Evolutionary conservation across 163 green algal species (phyloP).

Genomic region (Scenedesmus sp.): DNA sequence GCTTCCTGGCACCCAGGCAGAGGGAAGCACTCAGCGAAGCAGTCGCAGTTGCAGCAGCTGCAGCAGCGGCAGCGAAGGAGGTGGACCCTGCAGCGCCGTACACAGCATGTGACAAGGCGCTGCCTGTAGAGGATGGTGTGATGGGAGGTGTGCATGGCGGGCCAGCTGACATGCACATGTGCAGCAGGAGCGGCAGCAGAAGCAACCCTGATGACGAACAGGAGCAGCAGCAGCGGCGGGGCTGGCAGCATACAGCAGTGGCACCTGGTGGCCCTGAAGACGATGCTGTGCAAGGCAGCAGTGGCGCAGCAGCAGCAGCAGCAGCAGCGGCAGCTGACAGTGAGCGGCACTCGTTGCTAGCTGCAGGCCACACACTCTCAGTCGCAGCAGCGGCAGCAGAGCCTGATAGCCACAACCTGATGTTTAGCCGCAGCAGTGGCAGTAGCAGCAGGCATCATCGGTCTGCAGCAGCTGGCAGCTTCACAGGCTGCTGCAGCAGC

Average conservation of each 20-base stretch:
- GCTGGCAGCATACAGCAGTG: background rate
- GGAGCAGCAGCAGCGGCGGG: background rate
- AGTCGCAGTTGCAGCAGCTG: slow-evolving; percentile 10
- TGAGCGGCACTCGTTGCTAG: background rate
- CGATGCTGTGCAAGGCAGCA: background rate
- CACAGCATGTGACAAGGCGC: background rate
- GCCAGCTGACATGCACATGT: background rate
- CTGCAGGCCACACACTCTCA: background rate
- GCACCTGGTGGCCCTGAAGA: background rate
- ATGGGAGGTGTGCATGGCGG: background rate
- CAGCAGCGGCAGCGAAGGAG: background rate
- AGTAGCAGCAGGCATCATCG: background rate
- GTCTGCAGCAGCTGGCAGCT: background rate
- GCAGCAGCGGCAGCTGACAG: background rate
- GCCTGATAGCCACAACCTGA: background rate
- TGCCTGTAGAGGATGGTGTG: background rate
- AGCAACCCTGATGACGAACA: background rate
- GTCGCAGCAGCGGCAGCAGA: background rate
- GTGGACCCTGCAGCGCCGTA: background rate
- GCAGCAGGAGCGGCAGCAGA: background rate
- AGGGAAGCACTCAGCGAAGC: slow-evolving; percentile 18
- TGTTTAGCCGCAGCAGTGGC: background rate
- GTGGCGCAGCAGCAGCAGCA: slow-evolving; percentile 2
- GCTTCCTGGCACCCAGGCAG: background rate
- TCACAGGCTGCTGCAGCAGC: background rate